Conservation (phyloP, 73 alveolate species). For the Paramecium primaurelia region DNA sequence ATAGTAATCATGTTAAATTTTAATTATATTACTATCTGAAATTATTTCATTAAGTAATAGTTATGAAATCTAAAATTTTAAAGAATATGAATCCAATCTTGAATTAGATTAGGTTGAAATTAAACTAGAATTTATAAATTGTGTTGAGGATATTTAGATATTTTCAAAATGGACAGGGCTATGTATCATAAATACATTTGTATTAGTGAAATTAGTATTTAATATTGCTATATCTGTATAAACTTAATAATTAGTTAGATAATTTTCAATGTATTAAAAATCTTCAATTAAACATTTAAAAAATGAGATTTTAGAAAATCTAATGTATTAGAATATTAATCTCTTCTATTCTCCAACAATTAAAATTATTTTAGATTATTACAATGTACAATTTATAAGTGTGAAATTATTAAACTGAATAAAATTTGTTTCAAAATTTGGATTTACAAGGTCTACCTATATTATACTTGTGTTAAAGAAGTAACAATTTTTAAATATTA, state of each 20-base stretch:
- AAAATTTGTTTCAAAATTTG: neutral
- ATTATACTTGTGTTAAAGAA: neutral
- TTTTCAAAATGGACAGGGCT: neutral
- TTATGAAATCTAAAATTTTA: neutral
- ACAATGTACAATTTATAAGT: neutral
- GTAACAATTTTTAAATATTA: neutral
- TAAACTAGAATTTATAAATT: neutral
- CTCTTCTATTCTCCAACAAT: neutral
- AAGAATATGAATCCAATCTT: neutral
- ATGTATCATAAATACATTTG: neutral
- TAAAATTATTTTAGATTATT: neutral
- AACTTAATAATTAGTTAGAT: neutral
- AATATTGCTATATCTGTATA: neutral
- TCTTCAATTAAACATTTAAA: neutral
- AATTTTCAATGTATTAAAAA: neutral
- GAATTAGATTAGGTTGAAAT: neutral
- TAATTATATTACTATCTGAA: neutral
- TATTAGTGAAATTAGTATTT: neutral
- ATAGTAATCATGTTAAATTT: neutral
- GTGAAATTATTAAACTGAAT: neutral
- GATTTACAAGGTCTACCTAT: neutral
- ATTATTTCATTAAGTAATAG: neutral
- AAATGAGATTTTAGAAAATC: neutral
- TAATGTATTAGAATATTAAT: neutral
- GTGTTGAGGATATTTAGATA: neutral